Base-by-base conservation (phyloP, 768 basidiomycete genomes). In the Russula abietina region DNA sequence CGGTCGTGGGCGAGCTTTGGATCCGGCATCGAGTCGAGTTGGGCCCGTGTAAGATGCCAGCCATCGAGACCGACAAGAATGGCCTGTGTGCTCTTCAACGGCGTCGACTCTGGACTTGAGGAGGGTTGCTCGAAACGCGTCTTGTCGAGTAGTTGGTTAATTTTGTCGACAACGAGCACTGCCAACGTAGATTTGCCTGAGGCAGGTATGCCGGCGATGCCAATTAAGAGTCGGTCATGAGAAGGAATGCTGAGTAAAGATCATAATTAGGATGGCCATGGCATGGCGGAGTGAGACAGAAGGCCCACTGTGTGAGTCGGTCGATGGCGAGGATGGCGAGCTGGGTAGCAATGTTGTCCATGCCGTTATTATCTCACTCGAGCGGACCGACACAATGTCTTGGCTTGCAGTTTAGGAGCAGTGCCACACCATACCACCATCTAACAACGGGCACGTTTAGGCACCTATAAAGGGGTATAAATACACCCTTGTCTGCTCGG, bases 161-260 rank as follows among this genome's bases (percentile, higher is more conserved):
- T 70, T 36, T 76, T 73, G 22, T 80, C 71, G 2, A 83, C 78
- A 45, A 96, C 71, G 8, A 81, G 78, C 59, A 75, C 74, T 14
- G 92, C 83, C 33, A 95, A 77, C 0, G 89, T 84, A 0, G 91
- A 87, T 77, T 97, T 97, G 19, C 94, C 93, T 0, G 89, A 88
- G 1, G 90, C 95, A 4, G 95, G 94, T 19, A 88, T 81, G 9
- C 91, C 91, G 41, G 85, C 77, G 61, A 92, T 80, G 39, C 88
- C 91, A 38, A 92, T 80, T 16, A 93, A 72, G 33, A 91, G 76
- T 33, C 91, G 83, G 0, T 66, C 36, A 62, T 55, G 1, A 66
- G 72, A 17, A 22, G 74, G 52, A 14, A 66, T 70, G 19, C 75
- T 75, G 24, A 9, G n/a, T 43, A 14, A 22, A 1, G 3, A 54